Evolutionary conservation across 2,329 filamentous ascomycete species (phyloP).

Genomic region (Xylariales sp.): DNA sequence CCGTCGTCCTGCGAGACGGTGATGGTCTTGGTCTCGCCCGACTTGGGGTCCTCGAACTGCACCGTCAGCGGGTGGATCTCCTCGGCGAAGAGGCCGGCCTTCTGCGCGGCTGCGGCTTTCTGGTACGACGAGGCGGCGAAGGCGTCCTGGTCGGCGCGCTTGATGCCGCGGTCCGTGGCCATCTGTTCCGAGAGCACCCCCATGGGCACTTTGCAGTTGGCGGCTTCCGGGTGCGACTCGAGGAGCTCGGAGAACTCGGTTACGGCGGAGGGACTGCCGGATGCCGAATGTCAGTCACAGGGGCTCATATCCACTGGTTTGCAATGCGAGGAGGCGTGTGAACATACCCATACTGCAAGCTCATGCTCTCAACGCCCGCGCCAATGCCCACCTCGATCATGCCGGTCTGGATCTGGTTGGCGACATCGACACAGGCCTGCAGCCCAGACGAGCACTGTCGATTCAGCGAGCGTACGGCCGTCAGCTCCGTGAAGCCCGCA

Average conservation of each 20-base stretch:
- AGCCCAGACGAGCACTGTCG: slow-evolving; percentile 91
- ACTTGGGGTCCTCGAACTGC: slow-evolving; percentile 86
- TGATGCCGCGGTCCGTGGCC: slow-evolving; percentile 77
- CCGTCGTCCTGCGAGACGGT: slow-evolving; percentile 85
- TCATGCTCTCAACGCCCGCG: slow-evolving; percentile 97
- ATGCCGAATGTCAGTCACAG: too few species aligned
- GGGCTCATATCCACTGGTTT: too few species aligned
- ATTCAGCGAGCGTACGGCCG: slow-evolving; percentile 86
- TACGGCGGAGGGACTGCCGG: slow-evolving; percentile 76
- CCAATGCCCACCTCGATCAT: slow-evolving; percentile 96
- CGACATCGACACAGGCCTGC: slow-evolving; percentile 89
- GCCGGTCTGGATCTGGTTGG: slow-evolving; percentile 82
- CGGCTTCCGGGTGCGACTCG: slow-evolving; percentile 72
- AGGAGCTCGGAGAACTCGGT: slow-evolving; percentile 89
- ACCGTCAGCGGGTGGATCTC: slow-evolving; percentile 87
- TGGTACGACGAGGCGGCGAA: slow-evolving; percentile 93
- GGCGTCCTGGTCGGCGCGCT: slow-evolving; percentile 73
- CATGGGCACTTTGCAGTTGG: slow-evolving; percentile 98
- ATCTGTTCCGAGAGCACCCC: slow-evolving; percentile 89
- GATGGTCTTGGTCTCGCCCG: slow-evolving; percentile 76
- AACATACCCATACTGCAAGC: slow-evolving; percentile 76
- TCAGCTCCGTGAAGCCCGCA: slow-evolving; percentile 81
- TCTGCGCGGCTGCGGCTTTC: slow-evolving; percentile 81
- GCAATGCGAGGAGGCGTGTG: too few species aligned
- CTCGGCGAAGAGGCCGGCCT: slow-evolving; percentile 83